Evolutionary conservation across 345 rosid genomes (phyloP), one percentile per base, ranked within the genome.

Genomic region (Boechera divaricarpa): DNA sequence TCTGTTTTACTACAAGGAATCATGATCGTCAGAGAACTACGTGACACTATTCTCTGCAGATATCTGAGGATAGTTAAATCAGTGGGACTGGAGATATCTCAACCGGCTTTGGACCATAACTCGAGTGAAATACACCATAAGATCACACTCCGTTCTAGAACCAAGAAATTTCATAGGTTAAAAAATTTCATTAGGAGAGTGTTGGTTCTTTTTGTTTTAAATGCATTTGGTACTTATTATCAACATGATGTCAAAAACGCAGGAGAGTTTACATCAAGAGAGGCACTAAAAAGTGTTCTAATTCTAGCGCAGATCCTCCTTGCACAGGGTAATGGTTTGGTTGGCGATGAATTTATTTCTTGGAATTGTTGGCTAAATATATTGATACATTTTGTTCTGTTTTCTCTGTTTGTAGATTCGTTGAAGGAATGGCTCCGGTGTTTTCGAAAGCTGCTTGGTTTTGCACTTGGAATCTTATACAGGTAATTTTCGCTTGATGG

Each of bases 351-450:
- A 70, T 63, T 63, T 11, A 5, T 44, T 3, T 21, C 11, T 64
- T 0, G 4, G 0, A 35, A 1, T 1, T 48, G 12, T 72, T 71
- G 7, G 0, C 57, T 41, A 2, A 21, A 33, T 67, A 3, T 9
- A 24, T 5, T 72, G 16, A 38, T 31, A 41, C 45, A 49, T 18
- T 32, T 33, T 32, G 36, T 21, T 79, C 15, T 63, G 66, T 32
- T n/a, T 21, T 9, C 44, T 71, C 10, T 63, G 60, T 70, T 70
- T 62, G 38, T 54, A 96, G 99, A 77, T 96, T 96, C 85, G 98
- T 96, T 56, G 99, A 96, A 82, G 99, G 99, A 39, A 96, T 96
- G 99, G 99, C 99, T 80, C 99, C 99, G 0, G 99, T 96, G 42
- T 91, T 96, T 75, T 91, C 98, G 32, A 91, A 96, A 85, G 82